Evolutionary conservation across 768 basidiomycete species (phyloP).

Genomic region (Trichaptum fuscoviolaceum): DNA sequence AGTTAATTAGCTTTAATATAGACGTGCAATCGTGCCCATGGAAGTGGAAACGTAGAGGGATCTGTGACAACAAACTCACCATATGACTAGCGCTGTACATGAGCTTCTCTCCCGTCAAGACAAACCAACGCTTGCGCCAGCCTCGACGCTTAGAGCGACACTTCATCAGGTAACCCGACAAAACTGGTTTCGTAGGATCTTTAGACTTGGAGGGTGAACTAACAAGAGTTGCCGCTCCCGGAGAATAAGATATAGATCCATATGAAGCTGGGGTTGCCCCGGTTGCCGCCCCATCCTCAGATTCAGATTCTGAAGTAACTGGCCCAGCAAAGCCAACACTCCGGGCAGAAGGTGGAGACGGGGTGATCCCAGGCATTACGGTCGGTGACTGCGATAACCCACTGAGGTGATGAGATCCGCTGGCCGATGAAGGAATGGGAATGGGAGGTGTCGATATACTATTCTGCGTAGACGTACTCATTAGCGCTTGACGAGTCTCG

Average conservation of each 20-base stretch:
- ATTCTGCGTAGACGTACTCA: slow-evolving; percentile 57
- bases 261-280: slow-evolving; percentile 20
- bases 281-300: slow-evolving; percentile 64
- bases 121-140: slow-evolving; percentile 98
- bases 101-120: slow-evolving; percentile 82
- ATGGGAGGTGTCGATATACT: slow-evolving; percentile 46
- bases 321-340: slow-evolving; percentile 26
- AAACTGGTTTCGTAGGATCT: slow-evolving; percentile 73
- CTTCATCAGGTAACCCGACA: slow-evolving; percentile 94
- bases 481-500: slow-evolving; percentile 60
- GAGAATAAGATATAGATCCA: slow-evolving; percentile 23
- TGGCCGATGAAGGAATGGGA: slow-evolving; percentile 38
- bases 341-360: slow-evolving; percentile 43
- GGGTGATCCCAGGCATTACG: slow-evolving; percentile 21
- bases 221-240: slow-evolving; percentile 14
- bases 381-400: slow-evolving; percentile 27
- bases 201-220: slow-evolving; percentile 44
- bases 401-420: slow-evolving; percentile 22
- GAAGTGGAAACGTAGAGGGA: slow-evolving; percentile 1
- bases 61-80: slow-evolving; percentile 45
- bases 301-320: slow-evolving; percentile 69
- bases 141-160: slow-evolving; percentile 88
- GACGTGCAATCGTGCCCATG: slow-evolving; percentile 8
- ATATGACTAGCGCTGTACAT: slow-evolving; percentile 92
- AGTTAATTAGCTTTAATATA: slow-evolving; percentile 1